Conservation (phyloP, 2,329 filamentous ascomycete species). For the Cladobotryum mycophilum region DNA sequence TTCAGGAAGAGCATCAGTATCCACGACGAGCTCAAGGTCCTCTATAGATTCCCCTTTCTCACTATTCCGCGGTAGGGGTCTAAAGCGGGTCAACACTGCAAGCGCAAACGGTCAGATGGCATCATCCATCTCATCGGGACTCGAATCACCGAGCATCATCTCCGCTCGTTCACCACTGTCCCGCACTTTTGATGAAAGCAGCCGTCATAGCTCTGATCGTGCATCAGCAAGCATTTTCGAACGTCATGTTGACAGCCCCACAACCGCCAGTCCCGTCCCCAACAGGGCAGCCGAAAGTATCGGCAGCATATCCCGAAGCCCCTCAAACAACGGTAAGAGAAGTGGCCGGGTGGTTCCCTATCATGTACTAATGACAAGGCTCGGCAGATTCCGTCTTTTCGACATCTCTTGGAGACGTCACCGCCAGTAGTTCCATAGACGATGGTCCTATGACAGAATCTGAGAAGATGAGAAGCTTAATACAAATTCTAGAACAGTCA, state of each 20-base stretch:
- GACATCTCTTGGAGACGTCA: not conserved
- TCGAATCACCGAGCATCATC: constrained; percentile 19
- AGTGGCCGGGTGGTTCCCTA: not conserved
- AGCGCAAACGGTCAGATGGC: constrained; percentile 15
- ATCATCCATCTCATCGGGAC: constrained; percentile 18
- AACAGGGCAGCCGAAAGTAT: not conserved
- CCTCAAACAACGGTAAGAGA: constrained; percentile 2
- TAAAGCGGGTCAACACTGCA: constrained; percentile 17
- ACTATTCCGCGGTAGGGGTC: constrained; percentile 37
- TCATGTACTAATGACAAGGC: not conserved
- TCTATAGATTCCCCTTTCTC: constrained; percentile 35
- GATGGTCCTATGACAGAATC: constrained; percentile 8
- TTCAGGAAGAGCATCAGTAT: constrained; percentile 30
- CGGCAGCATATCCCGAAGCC: not conserved
- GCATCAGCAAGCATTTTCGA: constrained; percentile 7
- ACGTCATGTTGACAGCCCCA: constrained; percentile 1
- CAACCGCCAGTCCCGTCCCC: constrained; percentile 1
- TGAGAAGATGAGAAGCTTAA: constrained; percentile 8
- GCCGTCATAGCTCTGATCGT: constrained; percentile 19
- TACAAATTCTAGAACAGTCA: constrained; percentile 8
- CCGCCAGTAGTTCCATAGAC: not conserved
- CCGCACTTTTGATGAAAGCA: constrained; percentile 19
- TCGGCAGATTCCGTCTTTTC: constrained; percentile 3
- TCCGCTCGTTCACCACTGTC: constrained; percentile 23
- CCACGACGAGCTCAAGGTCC: constrained; percentile 39